These are phyloP conservation scores for Saccharomycopsis babjevae DNA, from an alignment of 805 yeast species.

Conservation along the genomic window DNA sequence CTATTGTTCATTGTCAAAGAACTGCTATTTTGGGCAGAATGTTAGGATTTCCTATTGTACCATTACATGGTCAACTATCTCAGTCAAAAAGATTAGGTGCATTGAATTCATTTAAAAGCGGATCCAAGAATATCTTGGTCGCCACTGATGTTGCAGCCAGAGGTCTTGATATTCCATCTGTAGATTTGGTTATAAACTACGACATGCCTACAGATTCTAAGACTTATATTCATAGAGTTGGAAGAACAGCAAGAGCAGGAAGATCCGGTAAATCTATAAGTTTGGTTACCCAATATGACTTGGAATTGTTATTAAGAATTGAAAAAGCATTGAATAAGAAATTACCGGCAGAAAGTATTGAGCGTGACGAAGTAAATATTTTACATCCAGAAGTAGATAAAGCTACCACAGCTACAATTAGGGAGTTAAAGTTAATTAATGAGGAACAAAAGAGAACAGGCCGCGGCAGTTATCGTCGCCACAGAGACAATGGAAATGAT, in stretches of 20 bases:
- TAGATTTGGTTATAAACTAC: constrained; percentile 66
- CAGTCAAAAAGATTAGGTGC: constrained; percentile 82
- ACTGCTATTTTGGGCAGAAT: constrained; percentile 72
- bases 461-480: constrained; percentile 6
- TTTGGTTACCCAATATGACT: constrained; percentile 87
- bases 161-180: constrained; percentile 77
- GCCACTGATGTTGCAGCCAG: constrained; percentile 88
- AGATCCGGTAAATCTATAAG: constrained; percentile 81
- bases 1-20: constrained; percentile 92
- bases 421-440: constrained; percentile 26
- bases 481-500: constrained; percentile 11
- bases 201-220: constrained; percentile 80
- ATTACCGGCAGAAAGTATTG: constrained; percentile 73
- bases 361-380: constrained; percentile 65
- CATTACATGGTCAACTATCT: constrained; percentile 85
- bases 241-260: constrained; percentile 94
- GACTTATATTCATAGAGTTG: constrained; percentile 81
- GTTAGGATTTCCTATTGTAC: constrained; percentile 81
- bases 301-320: constrained; percentile 78
- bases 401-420: constrained; percentile 81
- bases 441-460: constrained; percentile 18
- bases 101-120: constrained; percentile 66
- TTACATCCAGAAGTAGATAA: constrained; percentile 82
- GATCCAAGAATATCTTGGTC: constrained; percentile 55
- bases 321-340: constrained; percentile 81